Base-by-base conservation (phyloP, 805 yeast genomes). In the Clavispora asparagi region DNA sequence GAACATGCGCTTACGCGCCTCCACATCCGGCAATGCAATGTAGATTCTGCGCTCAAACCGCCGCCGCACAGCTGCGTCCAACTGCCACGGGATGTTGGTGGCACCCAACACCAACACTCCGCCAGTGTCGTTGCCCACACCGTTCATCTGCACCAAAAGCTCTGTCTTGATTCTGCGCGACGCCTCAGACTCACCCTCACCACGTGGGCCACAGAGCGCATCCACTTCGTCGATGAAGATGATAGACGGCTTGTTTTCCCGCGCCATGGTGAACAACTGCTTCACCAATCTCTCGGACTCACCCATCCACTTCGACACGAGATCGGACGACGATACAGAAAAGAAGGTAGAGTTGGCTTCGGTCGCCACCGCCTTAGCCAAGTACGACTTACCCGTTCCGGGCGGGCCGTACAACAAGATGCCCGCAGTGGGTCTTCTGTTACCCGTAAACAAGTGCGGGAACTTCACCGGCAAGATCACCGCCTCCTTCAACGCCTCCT, bases 291-390 rank as follows among this genome's bases (percentile, higher is more conserved):
- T 82, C 67, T 94, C 99, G 25, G 95, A 84, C 65, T 94, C 99
- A 58, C 99, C 99, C 97, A 92, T 92, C 99, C 99, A 94, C 66
- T 94, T 94, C 54, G 95, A 85, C 3, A 94, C 98, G 58, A 94
- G 77, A 65, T 94, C 99, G 12, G 96, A 87, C 0, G 97, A 89
- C n/a, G 95, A 85, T 1, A 94, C 96, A 2, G 96, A 87, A 68
- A 94, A 94, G 58, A 94, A 94, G 0, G 99, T 94, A 0, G 97
- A 88, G 63, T 92, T 90, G 42, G 98, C 97, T 60, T 94, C 99
- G 0, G 99, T 94, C 25, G 99, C 99, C 8, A 94, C 98, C 0
- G 99, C 99, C 63, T 94, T 94, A 10, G 99, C 99, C 48, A 94
- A 71, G 61, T 84, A 94, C 1, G 98, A 92, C 61, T 94, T 94